Conservation (phyloP, 2,329 filamentous ascomycete genomes). For the Phyllosticta paracitricarpa region DNA sequence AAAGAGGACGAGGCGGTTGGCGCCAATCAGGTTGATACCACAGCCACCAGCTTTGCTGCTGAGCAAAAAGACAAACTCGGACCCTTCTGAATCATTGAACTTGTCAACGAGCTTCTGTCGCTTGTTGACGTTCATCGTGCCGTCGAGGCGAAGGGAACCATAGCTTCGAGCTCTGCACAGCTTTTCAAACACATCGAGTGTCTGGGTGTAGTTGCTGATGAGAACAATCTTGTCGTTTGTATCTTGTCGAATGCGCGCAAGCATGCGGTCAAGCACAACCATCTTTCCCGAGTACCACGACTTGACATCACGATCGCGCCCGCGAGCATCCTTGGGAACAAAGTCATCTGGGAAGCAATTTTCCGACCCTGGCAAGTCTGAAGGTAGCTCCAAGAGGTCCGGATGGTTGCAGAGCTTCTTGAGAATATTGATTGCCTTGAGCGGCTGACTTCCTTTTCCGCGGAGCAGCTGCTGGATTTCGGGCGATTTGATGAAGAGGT, state of each 20-base stretch:
- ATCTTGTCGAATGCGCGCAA: slow-evolving; percentile 86
- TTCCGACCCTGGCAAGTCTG: slow-evolving; percentile 82
- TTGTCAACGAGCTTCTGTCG: slow-evolving; percentile 94
- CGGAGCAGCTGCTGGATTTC: slow-evolving; percentile 85
- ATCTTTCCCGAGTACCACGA: slow-evolving; percentile 98
- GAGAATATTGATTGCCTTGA: slow-evolving; percentile 92
- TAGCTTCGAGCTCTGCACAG: slow-evolving; percentile 80
- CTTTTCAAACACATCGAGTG: slow-evolving; percentile 85
- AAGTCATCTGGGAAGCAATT: slow-evolving; percentile 75
- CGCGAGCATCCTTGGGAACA: slow-evolving; percentile 75
- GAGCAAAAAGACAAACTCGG: slow-evolving; percentile 89
- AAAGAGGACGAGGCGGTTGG: slow-evolving; percentile 89
- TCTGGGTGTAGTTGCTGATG: slow-evolving; percentile 97
- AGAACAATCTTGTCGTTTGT: slow-evolving; percentile 99
- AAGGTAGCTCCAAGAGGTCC: slow-evolving; percentile 72
- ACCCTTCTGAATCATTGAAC: slow-evolving; percentile 87
- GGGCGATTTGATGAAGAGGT: slow-evolving; percentile 92
- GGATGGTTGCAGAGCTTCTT: slow-evolving; percentile 99
- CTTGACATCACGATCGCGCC: slow-evolving; percentile 84
- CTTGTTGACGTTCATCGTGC: slow-evolving; percentile 96
- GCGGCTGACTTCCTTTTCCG: slow-evolving; percentile 88
- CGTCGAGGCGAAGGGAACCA: slow-evolving; percentile 80
- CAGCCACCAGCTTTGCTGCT: slow-evolving; percentile 96
- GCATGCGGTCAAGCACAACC: slow-evolving; percentile 95
- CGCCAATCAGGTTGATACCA: slow-evolving; percentile 89